Base-by-base conservation (phyloP, 805 yeast species). In the Myxozyma neglecta region DNA sequence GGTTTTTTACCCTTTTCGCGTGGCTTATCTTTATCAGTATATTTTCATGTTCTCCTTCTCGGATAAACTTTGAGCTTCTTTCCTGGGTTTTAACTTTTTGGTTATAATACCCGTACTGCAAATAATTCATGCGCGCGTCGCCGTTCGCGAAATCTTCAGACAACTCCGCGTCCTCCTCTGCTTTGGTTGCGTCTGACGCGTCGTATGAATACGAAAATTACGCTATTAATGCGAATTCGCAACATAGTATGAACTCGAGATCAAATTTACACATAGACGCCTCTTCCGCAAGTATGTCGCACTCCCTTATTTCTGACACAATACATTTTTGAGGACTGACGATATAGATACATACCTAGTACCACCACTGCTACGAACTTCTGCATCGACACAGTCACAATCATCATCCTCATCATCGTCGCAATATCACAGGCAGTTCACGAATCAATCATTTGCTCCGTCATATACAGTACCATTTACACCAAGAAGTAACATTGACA, bases 401-500 rank as follows among this genome's bases (percentile, higher is more conserved):
- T 18, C 35, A 16, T 37, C 20, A 8, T 13, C 37, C 32, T n/a
- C 18, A 13, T 35, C 18, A 10, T 50, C 40, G 6, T 13, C 43
- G 32, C 20, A 29, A n/a, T 37, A 20, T 35, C 53, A 37, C 16
- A 36, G 24, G 18, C 46, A 16, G 10, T 6, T 13, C 18, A 16
- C 40, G 29, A 37, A 42, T 3, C 39, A 42, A 7, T 44, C 53
- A 13, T 18, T 45, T n/a, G 53, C 44, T 11, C 36, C 56, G 9
- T 32, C 56, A 2, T 48, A 35, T 13, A 39, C 48, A 13, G 20
- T 13, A 7, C 55, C 55, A 6, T 51, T 40, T 24, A 34, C 40
- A 13, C 45, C 56, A 18, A 49, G 39, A 32, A 8, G 51, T 11
- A 73, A 75, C 66, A 53, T 73, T 53, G 77, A 74, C 63, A 60